Evolutionary conservation across 768 basidiomycete genomes (phyloP).

Genomic region (Saitozyma podzolica): DNA sequence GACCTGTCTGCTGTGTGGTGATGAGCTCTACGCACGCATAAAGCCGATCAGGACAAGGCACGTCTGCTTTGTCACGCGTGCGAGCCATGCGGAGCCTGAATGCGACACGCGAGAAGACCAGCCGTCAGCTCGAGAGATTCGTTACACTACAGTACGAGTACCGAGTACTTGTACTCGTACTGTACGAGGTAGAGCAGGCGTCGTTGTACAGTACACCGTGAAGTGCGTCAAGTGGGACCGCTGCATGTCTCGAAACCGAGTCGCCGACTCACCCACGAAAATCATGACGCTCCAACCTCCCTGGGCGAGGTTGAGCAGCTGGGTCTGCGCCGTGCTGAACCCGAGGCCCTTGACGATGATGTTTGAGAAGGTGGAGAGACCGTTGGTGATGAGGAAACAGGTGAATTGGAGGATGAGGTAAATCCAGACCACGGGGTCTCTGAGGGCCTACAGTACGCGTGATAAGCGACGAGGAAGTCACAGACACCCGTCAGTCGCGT

Average conservation of each 20-base stretch:
- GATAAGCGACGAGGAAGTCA: background rate
- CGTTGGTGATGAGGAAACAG: conserved; percentile 58
- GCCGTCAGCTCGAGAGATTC: too few species aligned
- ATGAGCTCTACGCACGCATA: conserved; percentile 43
- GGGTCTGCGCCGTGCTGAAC: conserved; percentile 58
- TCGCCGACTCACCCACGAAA: conserved; percentile 22
- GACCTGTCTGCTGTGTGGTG: too few species aligned
- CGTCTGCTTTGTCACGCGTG: conserved; percentile 55
- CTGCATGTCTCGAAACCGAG: background rate
- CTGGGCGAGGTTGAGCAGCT: conserved; percentile 56
- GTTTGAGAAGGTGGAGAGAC: conserved; percentile 61
- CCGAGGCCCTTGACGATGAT: conserved; percentile 59
- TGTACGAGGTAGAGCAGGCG: too few species aligned
- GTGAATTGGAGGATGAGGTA: conserved; percentile 58
- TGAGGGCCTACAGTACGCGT: conserved; percentile 47
- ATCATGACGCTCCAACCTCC: conserved; percentile 51
- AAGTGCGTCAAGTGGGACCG: too few species aligned
- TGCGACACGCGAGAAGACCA: background rate
- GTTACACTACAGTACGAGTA: too few species aligned
- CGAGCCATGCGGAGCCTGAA: conserved; percentile 29
- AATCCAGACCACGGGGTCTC: conserved; percentile 58
- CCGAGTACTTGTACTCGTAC: too few species aligned
- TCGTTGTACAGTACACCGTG: too few species aligned
- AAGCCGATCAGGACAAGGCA: conserved; percentile 58
- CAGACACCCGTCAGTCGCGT: background rate